Evolutionary conservation across 2,329 filamentous ascomycete genomes (phyloP).

Genomic region (Colletotrichum higginsianum): DNA sequence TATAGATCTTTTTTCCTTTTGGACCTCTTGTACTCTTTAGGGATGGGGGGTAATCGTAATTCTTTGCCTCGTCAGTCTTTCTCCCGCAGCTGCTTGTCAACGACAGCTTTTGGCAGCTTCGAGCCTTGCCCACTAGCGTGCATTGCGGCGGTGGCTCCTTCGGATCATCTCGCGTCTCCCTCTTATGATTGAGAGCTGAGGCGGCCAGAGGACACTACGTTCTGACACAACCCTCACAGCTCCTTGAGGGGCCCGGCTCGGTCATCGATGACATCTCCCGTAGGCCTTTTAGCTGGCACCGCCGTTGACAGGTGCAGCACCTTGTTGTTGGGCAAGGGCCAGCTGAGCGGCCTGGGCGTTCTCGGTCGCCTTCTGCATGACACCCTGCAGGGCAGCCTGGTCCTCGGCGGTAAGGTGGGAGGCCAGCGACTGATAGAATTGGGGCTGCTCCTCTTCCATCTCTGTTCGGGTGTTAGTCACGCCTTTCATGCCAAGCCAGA

Average conservation of each 20-base stretch:
- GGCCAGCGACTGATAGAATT: constrained; percentile 86
- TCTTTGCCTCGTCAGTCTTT: constrained; percentile 43
- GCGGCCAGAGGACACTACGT: constrained; percentile 21
- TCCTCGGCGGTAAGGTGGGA: constrained; percentile 85
- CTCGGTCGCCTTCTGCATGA: constrained; percentile 75
- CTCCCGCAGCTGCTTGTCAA: constrained; percentile 38
- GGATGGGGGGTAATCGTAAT: constrained; percentile 39
- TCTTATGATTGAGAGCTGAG: constrained; percentile 30
- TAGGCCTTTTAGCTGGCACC: constrained; percentile 43
- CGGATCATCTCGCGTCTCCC: constrained; percentile 43
- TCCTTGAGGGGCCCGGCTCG: constrained; percentile 40
- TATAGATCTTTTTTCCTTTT: constrained; percentile 40
- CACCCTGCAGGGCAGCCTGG: constrained; percentile 83
- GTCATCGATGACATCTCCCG: constrained; percentile 41
- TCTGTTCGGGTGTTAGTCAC: constrained; percentile 63
- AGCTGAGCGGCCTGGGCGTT: constrained; percentile 54
- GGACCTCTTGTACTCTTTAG: constrained; percentile 40
- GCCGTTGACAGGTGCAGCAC: constrained; percentile 44
- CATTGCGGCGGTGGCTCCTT: constrained; percentile 36
- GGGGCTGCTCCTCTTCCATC: constrained; percentile 91
- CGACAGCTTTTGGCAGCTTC: constrained; percentile 35
- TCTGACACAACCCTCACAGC: constrained; percentile 20
- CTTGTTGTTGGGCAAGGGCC: constrained; percentile 46
- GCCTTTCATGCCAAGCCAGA: not conserved
- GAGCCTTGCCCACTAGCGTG: constrained; percentile 33